Percentiles rank a stretch among this genome's conserved stretches.
Conservation (phyloP, 805 yeast species). For the Lipomyces japonicus region DNA sequence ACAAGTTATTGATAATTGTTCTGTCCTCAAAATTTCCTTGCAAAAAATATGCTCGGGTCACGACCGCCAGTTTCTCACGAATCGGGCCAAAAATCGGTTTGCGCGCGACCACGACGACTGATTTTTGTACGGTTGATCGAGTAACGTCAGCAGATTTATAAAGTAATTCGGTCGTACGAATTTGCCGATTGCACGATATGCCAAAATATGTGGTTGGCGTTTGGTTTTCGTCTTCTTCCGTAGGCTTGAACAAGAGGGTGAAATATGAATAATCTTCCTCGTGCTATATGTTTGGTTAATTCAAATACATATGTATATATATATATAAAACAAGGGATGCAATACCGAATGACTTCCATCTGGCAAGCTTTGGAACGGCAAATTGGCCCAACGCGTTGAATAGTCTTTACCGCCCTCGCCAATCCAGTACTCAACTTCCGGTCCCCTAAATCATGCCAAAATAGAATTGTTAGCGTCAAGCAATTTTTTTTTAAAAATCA, state of each 20-base stretch:
- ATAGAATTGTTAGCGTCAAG: too few species aligned
- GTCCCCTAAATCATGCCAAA: too few species aligned
- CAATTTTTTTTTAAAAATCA: background rate
- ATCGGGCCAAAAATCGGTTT: slow-evolving; percentile 83
- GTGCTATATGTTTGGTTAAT: slow-evolving; percentile 38
- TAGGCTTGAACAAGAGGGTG: slow-evolving; percentile 64
- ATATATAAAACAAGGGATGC: background rate
- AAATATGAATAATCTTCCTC: slow-evolving; percentile 92
- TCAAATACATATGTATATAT: background rate
- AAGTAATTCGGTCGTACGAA: slow-evolving; percentile 57
- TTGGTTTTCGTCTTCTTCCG: slow-evolving; percentile 1
- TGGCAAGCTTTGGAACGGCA: slow-evolving; percentile 93
- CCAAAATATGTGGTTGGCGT: slow-evolving; percentile 74
- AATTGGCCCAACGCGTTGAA: slow-evolving; percentile 66
- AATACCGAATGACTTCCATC: slow-evolving; percentile 79
- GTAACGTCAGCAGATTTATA: slow-evolving; percentile 62
- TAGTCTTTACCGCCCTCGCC: slow-evolving; percentile 44
- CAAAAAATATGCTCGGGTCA: slow-evolving; percentile 78
- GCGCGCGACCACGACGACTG: slow-evolving; percentile 78
- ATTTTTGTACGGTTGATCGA: slow-evolving; percentile 85
- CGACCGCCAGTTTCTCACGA: slow-evolving; percentile 83
- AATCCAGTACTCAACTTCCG: slow-evolving; percentile 90
- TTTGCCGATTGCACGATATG: slow-evolving; percentile 86
- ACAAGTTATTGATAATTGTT: slow-evolving; percentile 62
- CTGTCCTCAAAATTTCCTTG: slow-evolving; percentile 75